A percentile compares a stretch with the other conserved stretches of the same genome.
phyloP scores from a whole-genome alignment of 371 early-diverging fungal genomes.

The Capillidium rhysosporum region DNA sequence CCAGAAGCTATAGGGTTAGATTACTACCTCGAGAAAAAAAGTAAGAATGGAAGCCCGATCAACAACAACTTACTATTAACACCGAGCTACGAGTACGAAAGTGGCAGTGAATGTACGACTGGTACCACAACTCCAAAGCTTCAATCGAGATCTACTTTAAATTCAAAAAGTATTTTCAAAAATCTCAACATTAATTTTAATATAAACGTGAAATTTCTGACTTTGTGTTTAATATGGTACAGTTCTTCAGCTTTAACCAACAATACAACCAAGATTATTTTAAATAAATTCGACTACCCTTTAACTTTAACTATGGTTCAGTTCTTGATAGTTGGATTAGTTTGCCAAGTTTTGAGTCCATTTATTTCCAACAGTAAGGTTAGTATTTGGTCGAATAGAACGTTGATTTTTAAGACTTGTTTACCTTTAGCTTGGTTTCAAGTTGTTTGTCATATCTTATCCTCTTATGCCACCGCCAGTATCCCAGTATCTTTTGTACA shows the following conservation, averaged over 20 bases:
- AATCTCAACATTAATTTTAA: too few relatives aligned
- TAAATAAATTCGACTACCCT: background rate
- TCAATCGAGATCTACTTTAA: too few relatives aligned
- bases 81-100: too few relatives aligned
- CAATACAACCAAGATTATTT: background rate
- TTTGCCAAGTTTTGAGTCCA: background rate
- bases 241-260: background rate
- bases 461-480: background rate
- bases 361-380: background rate
- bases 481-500: background rate
- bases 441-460: background rate
- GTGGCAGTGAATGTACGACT: too few relatives aligned
- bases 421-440: background rate
- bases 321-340: background rate
- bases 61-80: too few relatives aligned
- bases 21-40: too few relatives aligned
- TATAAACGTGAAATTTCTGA: background rate
- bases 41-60: too few relatives aligned
- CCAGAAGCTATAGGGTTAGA: too few relatives aligned
- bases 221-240: background rate
- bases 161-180: too few relatives aligned
- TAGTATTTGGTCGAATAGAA: background rate
- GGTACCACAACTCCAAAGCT: too few relatives aligned
- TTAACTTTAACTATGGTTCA: background rate
- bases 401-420: background rate